Evolutionary conservation across 768 basidiomycete species (phyloP).

Genomic region (Lactarius pseudohatsudake): DNA sequence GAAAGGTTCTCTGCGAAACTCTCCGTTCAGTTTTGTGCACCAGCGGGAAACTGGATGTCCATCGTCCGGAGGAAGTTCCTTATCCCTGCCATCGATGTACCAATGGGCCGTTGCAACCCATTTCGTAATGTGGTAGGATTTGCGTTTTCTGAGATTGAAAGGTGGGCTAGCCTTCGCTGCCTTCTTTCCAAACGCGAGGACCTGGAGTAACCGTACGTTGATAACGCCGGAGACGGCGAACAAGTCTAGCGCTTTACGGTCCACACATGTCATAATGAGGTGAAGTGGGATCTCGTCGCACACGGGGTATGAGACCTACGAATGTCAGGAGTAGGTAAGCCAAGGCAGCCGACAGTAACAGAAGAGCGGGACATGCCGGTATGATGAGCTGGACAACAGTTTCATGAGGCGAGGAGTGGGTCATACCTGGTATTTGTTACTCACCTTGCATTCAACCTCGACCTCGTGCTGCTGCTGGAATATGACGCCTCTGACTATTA

Average conservation of each 20-base stretch:
- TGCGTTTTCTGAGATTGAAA: slow-evolving; percentile 2
- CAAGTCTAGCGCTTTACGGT: slow-evolving; percentile 12
- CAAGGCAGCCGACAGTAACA: neutral
- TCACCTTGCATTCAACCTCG: slow-evolving; percentile 24
- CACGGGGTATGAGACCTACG: slow-evolving; percentile 7
- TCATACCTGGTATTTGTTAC: neutral
- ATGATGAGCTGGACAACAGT: slow-evolving; percentile 8
- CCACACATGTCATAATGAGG: slow-evolving; percentile 15
- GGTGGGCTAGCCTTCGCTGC: slow-evolving; percentile 2
- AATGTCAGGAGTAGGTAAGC: neutral
- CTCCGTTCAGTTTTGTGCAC: slow-evolving; percentile 14
- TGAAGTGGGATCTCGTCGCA: slow-evolving; percentile 16
- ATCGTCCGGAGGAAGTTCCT: neutral
- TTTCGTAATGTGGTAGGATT: neutral
- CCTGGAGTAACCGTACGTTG: slow-evolving; percentile 21
- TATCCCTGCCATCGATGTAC: neutral
- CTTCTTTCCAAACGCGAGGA: slow-evolving; percentile 21
- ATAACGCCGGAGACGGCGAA: slow-evolving; percentile 8
- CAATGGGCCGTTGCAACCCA: slow-evolving; percentile 22
- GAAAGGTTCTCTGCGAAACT: neutral
- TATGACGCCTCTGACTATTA: slow-evolving; percentile 18
- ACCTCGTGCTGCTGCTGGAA: neutral
- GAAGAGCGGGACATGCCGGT: neutral
- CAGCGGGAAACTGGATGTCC: neutral
- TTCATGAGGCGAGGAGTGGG: neutral